These are phyloP conservation scores for Komagataella phaffii DNA, from an alignment of 805 yeast species.

Conservation along the genomic window DNA sequence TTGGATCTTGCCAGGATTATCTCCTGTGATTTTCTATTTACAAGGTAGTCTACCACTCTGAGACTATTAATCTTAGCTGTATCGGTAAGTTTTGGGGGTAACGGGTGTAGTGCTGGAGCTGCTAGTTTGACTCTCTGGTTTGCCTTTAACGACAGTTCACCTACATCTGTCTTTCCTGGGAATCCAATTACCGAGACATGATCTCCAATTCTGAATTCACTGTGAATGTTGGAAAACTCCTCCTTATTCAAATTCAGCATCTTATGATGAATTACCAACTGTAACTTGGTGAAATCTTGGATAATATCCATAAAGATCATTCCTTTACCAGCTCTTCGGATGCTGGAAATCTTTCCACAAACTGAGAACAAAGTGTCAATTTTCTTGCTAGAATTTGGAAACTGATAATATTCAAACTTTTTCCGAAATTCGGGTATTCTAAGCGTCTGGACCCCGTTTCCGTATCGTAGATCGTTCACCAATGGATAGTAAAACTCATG, in stretches of 20 bases:
- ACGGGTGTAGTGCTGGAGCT: conserved; percentile 55
- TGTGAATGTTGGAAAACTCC: conserved; percentile 25
- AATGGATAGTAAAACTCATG: conserved; percentile 12
- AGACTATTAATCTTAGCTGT: conserved; percentile 45
- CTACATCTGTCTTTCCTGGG: conserved; percentile 66
- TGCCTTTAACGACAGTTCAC: conserved; percentile 64
- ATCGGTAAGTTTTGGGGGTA: conserved; percentile 54
- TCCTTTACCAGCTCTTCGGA: conserved; percentile 57
- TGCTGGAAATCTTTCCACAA: conserved; percentile 45
- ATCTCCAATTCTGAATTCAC: conserved; percentile 56
- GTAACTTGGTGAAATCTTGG: conserved; percentile 48
- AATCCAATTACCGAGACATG: conserved; percentile 48
- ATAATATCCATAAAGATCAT: conserved; percentile 54
- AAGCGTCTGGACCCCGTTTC: conserved; percentile 5
- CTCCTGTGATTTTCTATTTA: conserved; percentile 36
- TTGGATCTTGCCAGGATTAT: conserved; percentile 36
- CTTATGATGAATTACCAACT: conserved; percentile 46
- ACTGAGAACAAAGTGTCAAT: conserved; percentile 13
- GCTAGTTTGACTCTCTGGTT: conserved; percentile 34
- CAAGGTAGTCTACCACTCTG: conserved; percentile 62
- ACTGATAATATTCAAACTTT: conserved; percentile 13
- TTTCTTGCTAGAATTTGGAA: conserved; percentile 9
- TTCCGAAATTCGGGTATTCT: conserved; percentile 26
- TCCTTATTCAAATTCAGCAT: conserved; percentile 26
- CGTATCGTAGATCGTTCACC: conserved; percentile 4